A percentile compares a stretch with the other conserved stretches of the same genome.
Evolutionary conservation across 306 rosid species (phyloP).

Genomic region (Pueraria montana): DNA sequence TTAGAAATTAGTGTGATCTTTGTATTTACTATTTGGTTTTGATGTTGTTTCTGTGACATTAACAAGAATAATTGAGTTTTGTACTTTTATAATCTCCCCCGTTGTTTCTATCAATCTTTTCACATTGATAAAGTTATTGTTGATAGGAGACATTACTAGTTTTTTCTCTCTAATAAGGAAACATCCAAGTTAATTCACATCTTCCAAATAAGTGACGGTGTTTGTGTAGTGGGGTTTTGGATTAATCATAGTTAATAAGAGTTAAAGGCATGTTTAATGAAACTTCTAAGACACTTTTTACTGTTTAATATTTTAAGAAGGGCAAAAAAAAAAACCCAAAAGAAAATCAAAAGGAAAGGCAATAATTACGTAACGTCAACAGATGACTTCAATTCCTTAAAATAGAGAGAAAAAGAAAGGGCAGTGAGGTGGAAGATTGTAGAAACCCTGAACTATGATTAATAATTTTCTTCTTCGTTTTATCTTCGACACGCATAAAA

Average conservation of each 20-base stretch:
- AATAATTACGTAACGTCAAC: background rate
- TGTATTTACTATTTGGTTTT: constrained; percentile 37
- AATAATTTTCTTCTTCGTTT: background rate
- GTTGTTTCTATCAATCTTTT: constrained; percentile 40
- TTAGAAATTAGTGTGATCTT: constrained; percentile 43
- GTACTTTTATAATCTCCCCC: constrained; percentile 45
- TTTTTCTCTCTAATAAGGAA: constrained; percentile 30
- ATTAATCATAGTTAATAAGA: constrained; percentile 31
- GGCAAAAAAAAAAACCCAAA: background rate
- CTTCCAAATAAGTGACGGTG: constrained; percentile 28
- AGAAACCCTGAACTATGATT: background rate
- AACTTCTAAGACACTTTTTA: constrained; percentile 38
- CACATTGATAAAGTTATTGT: constrained; percentile 19
- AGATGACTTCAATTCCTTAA: background rate
- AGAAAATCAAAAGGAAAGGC: background rate
- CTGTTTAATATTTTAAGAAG: constrained; percentile 9
- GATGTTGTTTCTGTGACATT: constrained; percentile 48
- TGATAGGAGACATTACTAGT: constrained; percentile 45
- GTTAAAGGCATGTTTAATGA: constrained; percentile 34
- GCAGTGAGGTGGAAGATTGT: background rate
- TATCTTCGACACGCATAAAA: background rate
- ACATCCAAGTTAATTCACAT: constrained; percentile 42
- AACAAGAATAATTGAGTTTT: constrained; percentile 47
- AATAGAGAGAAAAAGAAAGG: background rate
- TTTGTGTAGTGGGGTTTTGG: constrained; percentile 31